phyloP scores from a whole-genome alignment of 1,284 basidiomycete species.

The Flammula alnicola region DNA sequence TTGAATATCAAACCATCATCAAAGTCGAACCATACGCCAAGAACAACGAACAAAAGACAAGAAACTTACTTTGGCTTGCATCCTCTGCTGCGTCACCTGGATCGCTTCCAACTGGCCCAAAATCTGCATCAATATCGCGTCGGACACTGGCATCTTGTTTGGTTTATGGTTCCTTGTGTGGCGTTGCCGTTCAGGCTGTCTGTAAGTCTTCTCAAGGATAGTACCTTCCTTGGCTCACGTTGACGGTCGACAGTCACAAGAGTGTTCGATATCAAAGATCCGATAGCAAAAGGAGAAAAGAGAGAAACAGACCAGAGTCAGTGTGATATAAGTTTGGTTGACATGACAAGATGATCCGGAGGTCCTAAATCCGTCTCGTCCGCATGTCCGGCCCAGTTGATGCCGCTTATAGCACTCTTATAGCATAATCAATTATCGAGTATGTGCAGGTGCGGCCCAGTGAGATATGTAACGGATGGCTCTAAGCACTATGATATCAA shows the following conservation, averaged over 20 bases:
- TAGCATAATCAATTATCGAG: no score
- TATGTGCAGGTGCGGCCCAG: no score
- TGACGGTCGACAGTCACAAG: not conserved
- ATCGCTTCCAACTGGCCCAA: constrained; percentile 69
- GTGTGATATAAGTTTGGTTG: not conserved
- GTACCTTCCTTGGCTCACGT: no score
- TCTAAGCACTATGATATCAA: no score
- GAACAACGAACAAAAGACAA: not conserved
- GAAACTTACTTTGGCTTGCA: constrained; percentile 69
- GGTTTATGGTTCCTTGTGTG: no score
- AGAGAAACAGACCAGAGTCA: not conserved
- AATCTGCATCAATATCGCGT: constrained; percentile 74
- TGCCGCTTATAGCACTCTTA: no score
- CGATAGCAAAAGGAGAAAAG: not conserved
- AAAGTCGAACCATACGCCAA: not conserved
- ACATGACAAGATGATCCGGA: no score
- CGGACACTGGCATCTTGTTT: constrained; percentile 53
- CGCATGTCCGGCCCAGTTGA: no score
- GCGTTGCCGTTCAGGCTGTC: not conserved
- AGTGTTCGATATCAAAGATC: not conserved
- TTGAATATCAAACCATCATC: constrained; percentile 3
- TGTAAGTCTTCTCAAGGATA: not conserved
- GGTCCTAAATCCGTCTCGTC: no score
- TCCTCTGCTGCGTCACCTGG: constrained; percentile 71
- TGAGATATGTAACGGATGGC: no score